Percentiles rank a stretch among this genome's conserved stretches.
These are phyloP conservation scores for Zarea fungicola DNA, from an alignment of 2,329 filamentous ascomycete species.

Conservation along the genomic window DNA sequence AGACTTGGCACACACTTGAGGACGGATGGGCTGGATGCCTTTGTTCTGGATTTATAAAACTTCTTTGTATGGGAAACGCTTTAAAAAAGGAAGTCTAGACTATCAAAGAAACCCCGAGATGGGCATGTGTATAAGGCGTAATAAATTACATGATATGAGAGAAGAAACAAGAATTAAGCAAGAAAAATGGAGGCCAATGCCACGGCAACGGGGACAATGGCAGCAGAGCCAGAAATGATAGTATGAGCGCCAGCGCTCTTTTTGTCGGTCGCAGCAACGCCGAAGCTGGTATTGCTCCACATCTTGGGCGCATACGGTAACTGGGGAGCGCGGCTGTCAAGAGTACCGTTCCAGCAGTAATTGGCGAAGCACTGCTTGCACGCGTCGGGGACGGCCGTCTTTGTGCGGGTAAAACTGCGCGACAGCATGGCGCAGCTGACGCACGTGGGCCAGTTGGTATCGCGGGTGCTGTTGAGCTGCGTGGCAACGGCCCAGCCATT, in stretches of 20 bases:
- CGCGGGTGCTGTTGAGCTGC: conserved; percentile 71
- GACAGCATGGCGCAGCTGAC: conserved; percentile 82
- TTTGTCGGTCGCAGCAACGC: conserved; percentile 1
- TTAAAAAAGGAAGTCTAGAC: too few species aligned
- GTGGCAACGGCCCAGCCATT: conserved; percentile 86
- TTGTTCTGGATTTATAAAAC: too few species aligned
- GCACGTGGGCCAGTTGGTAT: conserved; percentile 72
- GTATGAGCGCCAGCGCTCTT: neutral
- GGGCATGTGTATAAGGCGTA: too few species aligned
- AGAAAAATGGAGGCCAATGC: neutral
- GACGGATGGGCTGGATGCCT: too few species aligned
- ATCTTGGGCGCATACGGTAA: neutral
- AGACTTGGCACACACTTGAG: too few species aligned
- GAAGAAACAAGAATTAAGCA: neutral
- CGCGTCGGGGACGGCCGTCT: conserved; percentile 60
- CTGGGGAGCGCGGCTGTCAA: conserved; percentile 25
- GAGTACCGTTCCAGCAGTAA: conserved; percentile 93
- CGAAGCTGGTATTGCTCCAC: conserved; percentile 5
- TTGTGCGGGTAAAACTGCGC: conserved; percentile 68
- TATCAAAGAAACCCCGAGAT: too few species aligned
- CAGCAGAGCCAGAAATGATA: neutral
- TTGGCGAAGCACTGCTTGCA: conserved; percentile 71
- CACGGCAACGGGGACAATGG: neutral
- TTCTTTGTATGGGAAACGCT: too few species aligned
- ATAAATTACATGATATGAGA: too few species aligned